These are phyloP conservation scores for Populus simonii DNA, from an alignment of 345 rosid genomes.

Conservation along the genomic window DNA sequence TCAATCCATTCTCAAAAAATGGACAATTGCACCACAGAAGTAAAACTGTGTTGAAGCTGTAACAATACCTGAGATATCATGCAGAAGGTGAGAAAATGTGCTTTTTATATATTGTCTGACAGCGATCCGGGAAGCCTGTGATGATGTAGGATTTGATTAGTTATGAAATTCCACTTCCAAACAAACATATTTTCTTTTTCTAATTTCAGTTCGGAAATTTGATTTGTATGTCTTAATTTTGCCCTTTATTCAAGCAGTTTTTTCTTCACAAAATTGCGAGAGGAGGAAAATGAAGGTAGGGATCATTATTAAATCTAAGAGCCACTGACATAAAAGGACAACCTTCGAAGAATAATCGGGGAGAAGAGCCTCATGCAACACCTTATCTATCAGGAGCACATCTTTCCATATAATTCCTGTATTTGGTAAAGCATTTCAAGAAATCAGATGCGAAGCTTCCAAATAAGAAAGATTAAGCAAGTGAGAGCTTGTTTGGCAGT, in stretches of 20 bases:
- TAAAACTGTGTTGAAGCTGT: neutral
- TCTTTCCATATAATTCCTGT: conserved; percentile 85
- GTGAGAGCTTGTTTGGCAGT: neutral
- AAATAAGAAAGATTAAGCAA: conserved; percentile 11
- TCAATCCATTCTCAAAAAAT: neutral
- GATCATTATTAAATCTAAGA: neutral
- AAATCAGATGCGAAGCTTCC: conserved; percentile 10
- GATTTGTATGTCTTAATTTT: too few relatives aligned
- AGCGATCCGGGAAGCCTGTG: conserved; percentile 75
- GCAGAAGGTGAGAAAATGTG: conserved; percentile 65
- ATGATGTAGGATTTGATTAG: conserved; percentile 26
- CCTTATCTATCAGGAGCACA: conserved; percentile 83
- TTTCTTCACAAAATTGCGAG: neutral
- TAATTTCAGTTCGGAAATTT: neutral
- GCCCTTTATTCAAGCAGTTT: too few relatives aligned
- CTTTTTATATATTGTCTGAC: conserved; percentile 63
- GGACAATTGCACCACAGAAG: neutral
- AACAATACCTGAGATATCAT: conserved; percentile 73
- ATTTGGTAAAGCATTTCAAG: conserved; percentile 20
- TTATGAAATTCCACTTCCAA: conserved; percentile 3
- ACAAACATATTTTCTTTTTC: neutral
- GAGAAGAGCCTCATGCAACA: conserved; percentile 68
- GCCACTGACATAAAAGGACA: conserved; percentile 17
- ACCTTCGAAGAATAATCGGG: conserved; percentile 76
- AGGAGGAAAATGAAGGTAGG: neutral